Evolutionary conservation across 208 protist genomes (phyloP).

Genomic region (Acanthamoeba triangularis): DNA sequence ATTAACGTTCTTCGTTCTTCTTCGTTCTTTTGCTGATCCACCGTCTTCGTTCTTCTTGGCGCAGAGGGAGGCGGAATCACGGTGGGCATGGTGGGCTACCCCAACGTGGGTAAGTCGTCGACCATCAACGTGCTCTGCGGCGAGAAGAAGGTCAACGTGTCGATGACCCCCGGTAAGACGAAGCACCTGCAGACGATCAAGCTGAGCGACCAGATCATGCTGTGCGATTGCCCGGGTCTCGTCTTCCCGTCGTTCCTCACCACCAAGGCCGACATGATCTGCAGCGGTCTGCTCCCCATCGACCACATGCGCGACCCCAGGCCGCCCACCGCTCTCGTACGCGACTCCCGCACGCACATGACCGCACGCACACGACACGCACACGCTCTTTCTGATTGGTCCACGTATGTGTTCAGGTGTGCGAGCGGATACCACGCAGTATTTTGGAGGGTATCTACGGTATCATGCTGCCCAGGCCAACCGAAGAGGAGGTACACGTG

Average conservation of each 20-base stretch:
- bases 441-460: slow-evolving; percentile 87
- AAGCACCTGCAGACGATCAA: slow-evolving; percentile 98
- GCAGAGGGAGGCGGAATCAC: slow-evolving; percentile 8
- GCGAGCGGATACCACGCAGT: slow-evolving; percentile 63
- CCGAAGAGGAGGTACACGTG: not conserved
- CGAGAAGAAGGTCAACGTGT: slow-evolving; percentile 97
- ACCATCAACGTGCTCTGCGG: slow-evolving; percentile 98
- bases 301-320: slow-evolving; percentile 92
- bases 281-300: slow-evolving; percentile 97
- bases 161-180: slow-evolving; percentile 98
- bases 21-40: too few relatives aligned
- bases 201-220: slow-evolving; percentile 95
- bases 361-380: not conserved
- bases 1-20: not conserved
- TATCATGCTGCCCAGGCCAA: slow-evolving; percentile 61
- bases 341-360: slow-evolving; percentile 68
- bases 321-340: slow-evolving; percentile 86
- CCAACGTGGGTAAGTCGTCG: slow-evolving; percentile 99
- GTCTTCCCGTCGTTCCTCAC: slow-evolving; percentile 94
- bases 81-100: slow-evolving; percentile 98
- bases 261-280: slow-evolving; percentile 97
- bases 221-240: slow-evolving; percentile 99
- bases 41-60: not conserved
- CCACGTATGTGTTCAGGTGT: not conserved
- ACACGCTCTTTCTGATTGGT: not conserved